Conservation (phyloP, 306 rosid species). For the Vigna radiata region DNA sequence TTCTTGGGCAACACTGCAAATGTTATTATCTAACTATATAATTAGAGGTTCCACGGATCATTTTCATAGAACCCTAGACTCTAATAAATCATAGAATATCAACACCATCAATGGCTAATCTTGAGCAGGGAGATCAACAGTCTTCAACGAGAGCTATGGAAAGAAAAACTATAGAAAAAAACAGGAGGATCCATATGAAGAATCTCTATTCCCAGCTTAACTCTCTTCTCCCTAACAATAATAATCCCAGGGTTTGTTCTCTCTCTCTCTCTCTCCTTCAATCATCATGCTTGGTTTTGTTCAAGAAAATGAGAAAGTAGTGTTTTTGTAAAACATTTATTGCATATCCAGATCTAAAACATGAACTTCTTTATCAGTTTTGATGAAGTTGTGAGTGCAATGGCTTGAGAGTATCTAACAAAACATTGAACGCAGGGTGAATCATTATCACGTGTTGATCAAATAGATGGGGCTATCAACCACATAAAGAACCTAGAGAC, state of each 20-base stretch:
- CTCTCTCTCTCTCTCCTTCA: not conserved
- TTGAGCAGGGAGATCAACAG: constrained; percentile 39
- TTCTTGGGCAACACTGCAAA: too few species aligned
- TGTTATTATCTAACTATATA: too few species aligned
- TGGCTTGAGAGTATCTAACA: not conserved
- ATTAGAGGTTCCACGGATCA: too few species aligned
- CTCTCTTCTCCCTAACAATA: constrained; percentile 62
- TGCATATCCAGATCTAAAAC: too few species aligned
- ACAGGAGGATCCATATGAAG: constrained; percentile 78
- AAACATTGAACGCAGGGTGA: constrained; percentile 45
- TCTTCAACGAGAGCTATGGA: constrained; percentile 54
- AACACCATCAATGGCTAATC: not conserved
- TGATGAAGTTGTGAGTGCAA: too few species aligned
- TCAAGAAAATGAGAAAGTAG: not conserved
- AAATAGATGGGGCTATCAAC: constrained; percentile 63
- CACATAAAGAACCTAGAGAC: constrained; percentile 61
- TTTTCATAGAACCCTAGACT: not conserved
- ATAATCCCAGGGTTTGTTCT: constrained; percentile 39
- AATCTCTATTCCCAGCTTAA: constrained; percentile 62
- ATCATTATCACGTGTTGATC: constrained; percentile 52
- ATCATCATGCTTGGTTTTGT: not conserved
- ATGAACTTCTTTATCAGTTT: too few species aligned
- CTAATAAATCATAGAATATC: too few species aligned
- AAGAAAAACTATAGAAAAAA: constrained; percentile 70
- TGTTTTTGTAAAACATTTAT: not conserved